Evolutionary conservation across 2,329 filamentous ascomycete species (phyloP).

Genomic region (Didymella pinodella): DNA sequence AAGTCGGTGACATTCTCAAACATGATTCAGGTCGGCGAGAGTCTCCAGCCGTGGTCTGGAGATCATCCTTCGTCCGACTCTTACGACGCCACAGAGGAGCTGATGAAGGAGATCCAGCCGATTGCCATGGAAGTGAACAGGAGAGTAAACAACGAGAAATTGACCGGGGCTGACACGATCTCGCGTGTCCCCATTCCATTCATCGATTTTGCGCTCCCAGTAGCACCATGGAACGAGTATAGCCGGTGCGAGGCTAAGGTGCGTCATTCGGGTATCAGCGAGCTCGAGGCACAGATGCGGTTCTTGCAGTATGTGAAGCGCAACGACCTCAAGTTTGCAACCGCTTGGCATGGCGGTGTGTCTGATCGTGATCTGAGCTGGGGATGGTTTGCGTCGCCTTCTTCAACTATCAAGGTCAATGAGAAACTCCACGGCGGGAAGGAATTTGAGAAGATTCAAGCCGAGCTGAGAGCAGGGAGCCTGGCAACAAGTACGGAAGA

Average conservation of each 20-base stretch:
- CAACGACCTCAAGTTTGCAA: conserved; percentile 39
- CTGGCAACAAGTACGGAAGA: conserved; percentile 53
- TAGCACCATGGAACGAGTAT: conserved; percentile 58
- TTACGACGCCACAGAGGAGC: conserved; percentile 42
- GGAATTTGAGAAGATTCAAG: conserved; percentile 48
- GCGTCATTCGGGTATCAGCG: conserved; percentile 24
- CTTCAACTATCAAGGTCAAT: conserved; percentile 49
- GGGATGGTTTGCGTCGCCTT: conserved; percentile 57
- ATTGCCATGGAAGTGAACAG: conserved; percentile 48
- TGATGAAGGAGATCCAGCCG: conserved; percentile 48
- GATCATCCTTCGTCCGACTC: conserved; percentile 31
- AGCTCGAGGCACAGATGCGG: conserved; percentile 42
- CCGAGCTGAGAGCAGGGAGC: conserved; percentile 41
- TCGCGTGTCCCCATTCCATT: conserved; percentile 59
- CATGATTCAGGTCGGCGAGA: conserved; percentile 47
- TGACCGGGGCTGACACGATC: conserved; percentile 58
- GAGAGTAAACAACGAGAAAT: conserved; percentile 54
- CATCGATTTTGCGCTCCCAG: conserved; percentile 54
- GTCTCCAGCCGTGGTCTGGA: conserved; percentile 37
- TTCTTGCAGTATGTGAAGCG: conserved; percentile 48
- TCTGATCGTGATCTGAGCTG: conserved; percentile 55
- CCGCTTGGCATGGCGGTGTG: conserved; percentile 53
- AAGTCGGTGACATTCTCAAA: conserved; percentile 54
- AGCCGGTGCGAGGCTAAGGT: conserved; percentile 22
- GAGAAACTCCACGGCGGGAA: conserved; percentile 54